Evolutionary conservation across 2,329 filamentous ascomycete species (phyloP).

Genomic region (Tolypocladium ovalisporum): DNA sequence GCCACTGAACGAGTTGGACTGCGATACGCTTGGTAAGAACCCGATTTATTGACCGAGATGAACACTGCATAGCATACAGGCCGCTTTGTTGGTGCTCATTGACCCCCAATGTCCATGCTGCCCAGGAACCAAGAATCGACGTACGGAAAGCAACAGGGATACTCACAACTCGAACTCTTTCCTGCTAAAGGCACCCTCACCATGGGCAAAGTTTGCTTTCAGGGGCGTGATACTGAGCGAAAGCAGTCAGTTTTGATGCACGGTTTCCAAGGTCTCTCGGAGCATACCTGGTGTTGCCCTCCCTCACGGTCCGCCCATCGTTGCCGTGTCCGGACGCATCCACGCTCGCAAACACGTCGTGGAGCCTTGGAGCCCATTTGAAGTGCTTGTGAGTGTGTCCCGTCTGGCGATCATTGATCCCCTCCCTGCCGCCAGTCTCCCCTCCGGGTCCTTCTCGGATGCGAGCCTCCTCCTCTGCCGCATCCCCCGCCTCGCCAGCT

Average conservation of each 20-base stretch:
- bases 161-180: constrained; percentile 80
- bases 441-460: constrained; percentile 56
- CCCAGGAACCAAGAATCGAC: background rate
- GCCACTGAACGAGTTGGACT: constrained; percentile 12
- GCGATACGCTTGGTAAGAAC: constrained; percentile 22
- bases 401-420: constrained; percentile 7
- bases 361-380: constrained; percentile 85
- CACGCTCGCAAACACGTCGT: constrained; percentile 82
- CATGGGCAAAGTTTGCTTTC: constrained; percentile 86
- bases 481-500: constrained; percentile 51
- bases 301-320: constrained; percentile 86
- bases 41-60: constrained; percentile 16
- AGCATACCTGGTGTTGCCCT: constrained; percentile 71
- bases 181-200: constrained; percentile 47
- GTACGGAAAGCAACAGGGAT: background rate
- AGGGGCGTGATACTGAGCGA: constrained; percentile 68
- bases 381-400: constrained; percentile 75
- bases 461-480: constrained; percentile 59
- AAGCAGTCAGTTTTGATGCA: constrained; percentile 1
- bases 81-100: constrained; percentile 6
- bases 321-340: constrained; percentile 68
- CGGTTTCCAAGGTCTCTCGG: background rate
- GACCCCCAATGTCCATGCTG: background rate
- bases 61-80: constrained; percentile 17
- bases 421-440: constrained; percentile 26